A percentile compares a stretch with the other conserved stretches of the same genome.
Evolutionary conservation across 2,329 filamentous ascomycete species (phyloP).

Genomic region (Ophiostoma perfectum): DNA sequence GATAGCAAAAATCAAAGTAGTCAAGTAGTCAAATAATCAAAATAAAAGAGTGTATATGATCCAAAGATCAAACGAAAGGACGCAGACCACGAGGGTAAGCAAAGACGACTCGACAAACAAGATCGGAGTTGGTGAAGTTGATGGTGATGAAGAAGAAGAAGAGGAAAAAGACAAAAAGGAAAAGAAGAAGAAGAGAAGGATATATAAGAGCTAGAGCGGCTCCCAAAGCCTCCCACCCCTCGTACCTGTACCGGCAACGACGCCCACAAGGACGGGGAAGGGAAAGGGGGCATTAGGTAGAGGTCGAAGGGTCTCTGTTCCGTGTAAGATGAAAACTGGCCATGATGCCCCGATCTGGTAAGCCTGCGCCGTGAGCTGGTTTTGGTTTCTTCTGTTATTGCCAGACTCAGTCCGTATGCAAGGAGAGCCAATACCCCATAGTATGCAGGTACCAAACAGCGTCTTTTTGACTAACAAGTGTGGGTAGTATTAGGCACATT

Average conservation of each 20-base stretch:
- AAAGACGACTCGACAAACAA: constrained; percentile 18
- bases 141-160: constrained; percentile 10
- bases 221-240: neutral
- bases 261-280: neutral
- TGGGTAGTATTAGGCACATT: constrained; percentile 20
- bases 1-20: neutral
- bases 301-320: neutral
- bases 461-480: constrained; percentile 12
- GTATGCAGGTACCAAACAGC: constrained; percentile 13
- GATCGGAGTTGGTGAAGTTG: neutral
- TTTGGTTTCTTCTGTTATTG: too few relatives aligned
- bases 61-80: constrained; percentile 27
- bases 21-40: neutral
- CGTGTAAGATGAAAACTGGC: constrained; percentile 18
- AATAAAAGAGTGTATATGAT: constrained; percentile 20
- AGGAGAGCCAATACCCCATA: constrained; percentile 5
- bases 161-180: constrained; percentile 6
- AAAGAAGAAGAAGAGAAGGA: constrained; percentile 4
- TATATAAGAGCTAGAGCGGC: neutral
- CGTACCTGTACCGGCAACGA: neutral
- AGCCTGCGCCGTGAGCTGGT: neutral
- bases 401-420: too few relatives aligned
- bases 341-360: constrained; percentile 16
- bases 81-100: constrained; percentile 27
- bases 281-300: neutral